Conservation (phyloP, 2,329 filamentous ascomycete species). For the Colletotrichum higginsianum region DNA sequence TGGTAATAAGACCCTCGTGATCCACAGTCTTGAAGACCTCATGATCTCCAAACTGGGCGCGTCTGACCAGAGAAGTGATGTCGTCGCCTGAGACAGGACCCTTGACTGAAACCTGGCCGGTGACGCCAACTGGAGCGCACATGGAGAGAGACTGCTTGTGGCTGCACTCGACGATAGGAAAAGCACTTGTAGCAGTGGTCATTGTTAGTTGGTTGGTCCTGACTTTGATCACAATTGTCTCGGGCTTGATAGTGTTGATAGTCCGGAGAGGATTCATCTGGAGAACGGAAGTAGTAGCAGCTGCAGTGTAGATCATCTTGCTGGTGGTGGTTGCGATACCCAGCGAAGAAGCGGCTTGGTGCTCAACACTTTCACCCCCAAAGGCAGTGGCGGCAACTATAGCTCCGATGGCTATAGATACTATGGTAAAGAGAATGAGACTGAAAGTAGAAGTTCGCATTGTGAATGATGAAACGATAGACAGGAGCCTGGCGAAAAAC, state of each 20-base stretch:
- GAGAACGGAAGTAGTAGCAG: neutral
- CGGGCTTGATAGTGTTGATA: neutral
- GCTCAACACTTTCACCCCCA: neutral
- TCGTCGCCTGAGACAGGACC: slow-evolving; percentile 51
- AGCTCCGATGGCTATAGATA: neutral
- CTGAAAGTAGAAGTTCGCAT: neutral
- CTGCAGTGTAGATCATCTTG: neutral
- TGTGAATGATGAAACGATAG: neutral
- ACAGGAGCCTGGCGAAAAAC: neutral
- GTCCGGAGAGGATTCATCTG: slow-evolving; percentile 4
- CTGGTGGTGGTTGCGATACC: neutral
- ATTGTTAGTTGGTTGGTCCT: neutral
- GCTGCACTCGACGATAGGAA: slow-evolving; percentile 44
- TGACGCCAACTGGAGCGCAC: slow-evolving; percentile 50
- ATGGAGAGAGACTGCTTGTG: slow-evolving; percentile 46
- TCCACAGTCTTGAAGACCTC: neutral
- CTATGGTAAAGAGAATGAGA: neutral
- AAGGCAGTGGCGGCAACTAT: neutral
- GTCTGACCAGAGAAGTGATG: slow-evolving; percentile 36
- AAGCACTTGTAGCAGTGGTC: neutral
- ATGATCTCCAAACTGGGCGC: neutral
- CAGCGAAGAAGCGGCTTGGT: neutral
- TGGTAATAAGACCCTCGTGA: slow-evolving; percentile 8
- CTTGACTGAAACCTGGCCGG: slow-evolving; percentile 47
- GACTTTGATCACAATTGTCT: neutral